These are phyloP conservation scores for Macrolepiota albuminosa DNA, from an alignment of 768 basidiomycete genomes.

Conservation along the genomic window DNA sequence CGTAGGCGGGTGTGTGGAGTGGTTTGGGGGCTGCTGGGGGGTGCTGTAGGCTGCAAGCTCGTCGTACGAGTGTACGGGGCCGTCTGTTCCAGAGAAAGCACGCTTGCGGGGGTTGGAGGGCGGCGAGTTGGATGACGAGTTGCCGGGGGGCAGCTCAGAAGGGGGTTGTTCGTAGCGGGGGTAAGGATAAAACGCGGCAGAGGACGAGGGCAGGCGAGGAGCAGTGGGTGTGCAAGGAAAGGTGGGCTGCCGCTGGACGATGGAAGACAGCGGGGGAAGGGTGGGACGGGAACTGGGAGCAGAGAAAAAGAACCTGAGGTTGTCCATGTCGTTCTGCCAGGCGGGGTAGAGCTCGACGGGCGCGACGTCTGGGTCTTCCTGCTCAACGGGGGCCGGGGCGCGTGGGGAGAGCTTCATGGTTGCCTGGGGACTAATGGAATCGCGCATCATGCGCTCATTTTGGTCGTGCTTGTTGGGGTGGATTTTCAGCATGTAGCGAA, in stretches of 20 bases:
- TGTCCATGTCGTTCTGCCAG: neutral
- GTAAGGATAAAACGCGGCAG: neutral
- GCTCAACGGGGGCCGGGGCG: neutral
- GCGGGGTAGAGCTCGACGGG: slow-evolving; percentile 8
- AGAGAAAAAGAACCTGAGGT: slow-evolving; percentile 19
- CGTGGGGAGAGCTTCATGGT: slow-evolving; percentile 49
- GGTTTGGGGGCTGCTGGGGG: no score
- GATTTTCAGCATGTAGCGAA: slow-evolving; percentile 59
- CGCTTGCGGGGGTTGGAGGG: no score
- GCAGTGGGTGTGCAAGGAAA: neutral
- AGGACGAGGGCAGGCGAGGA: neutral
- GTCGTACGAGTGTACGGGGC: no score
- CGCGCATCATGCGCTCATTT: slow-evolving; percentile 43
- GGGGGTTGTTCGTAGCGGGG: slow-evolving; percentile 12
- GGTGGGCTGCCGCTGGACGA: slow-evolving; percentile 31
- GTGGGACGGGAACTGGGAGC: slow-evolving; percentile 32
- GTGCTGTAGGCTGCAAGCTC: no score
- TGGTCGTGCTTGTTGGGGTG: slow-evolving; percentile 90
- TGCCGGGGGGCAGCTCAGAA: no score
- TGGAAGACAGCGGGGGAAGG: slow-evolving; percentile 60
- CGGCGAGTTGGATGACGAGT: no score
- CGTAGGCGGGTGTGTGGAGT: no score
- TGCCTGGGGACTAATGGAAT: slow-evolving; percentile 68
- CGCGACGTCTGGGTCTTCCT: no score
- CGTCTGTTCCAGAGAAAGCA: no score